Percentiles rank a stretch among this genome's conserved stretches.
Conservation (phyloP, 306 rosid species). For the Citrullus colocynthis region DNA sequence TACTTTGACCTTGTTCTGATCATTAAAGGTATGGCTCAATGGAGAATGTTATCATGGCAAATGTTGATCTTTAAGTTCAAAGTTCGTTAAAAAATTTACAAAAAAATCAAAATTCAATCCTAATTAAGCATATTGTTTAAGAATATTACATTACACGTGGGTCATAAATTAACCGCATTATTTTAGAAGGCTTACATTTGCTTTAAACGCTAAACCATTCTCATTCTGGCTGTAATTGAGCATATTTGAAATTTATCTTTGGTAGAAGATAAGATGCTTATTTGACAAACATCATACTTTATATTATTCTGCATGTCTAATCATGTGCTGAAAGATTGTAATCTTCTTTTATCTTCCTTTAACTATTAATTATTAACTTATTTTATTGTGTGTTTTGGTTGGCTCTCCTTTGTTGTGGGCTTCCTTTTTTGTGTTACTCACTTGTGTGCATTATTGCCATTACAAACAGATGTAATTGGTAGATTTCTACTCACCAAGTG, state of each 20-base stretch:
- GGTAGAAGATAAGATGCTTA: constrained; percentile 2
- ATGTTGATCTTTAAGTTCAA: background rate
- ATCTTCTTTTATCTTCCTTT: background rate
- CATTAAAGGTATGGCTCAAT: background rate
- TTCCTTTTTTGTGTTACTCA: background rate
- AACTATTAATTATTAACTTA: background rate
- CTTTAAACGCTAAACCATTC: background rate
- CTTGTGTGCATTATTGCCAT: background rate
- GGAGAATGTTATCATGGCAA: background rate
- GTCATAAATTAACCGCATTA: background rate
- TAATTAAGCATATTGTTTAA: background rate
- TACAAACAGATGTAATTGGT: background rate
- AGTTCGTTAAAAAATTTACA: background rate
- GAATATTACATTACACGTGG: background rate
- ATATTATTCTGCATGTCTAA: constrained; percentile 6
- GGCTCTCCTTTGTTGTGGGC: background rate
- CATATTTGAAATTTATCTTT: background rate
- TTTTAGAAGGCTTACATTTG: background rate
- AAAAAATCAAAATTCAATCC: background rate
- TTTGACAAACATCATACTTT: background rate
- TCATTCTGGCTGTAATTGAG: background rate
- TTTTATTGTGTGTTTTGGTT: background rate
- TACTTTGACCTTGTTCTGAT: background rate
- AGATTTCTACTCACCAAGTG: background rate
- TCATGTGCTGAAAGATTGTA: background rate